These are phyloP conservation scores for Diutina rugosa DNA, from an alignment of 1,139 yeast species.

Conservation along the genomic window DNA sequence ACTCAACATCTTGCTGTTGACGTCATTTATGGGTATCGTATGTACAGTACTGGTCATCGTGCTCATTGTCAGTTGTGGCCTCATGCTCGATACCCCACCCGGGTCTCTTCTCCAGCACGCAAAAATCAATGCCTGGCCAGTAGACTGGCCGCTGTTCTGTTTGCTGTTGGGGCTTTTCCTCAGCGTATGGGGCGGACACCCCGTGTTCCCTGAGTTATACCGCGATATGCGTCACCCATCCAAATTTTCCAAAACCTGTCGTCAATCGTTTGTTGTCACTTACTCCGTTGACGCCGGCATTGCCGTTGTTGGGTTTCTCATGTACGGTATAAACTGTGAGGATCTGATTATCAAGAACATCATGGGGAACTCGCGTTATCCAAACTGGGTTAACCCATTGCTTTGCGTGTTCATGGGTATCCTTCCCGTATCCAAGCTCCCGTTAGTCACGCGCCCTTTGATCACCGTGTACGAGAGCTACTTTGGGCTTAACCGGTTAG, in stretches of 20 bases:
- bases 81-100: slow-evolving; percentile 38
- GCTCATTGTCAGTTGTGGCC: slow-evolving; percentile 50
- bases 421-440: slow-evolving; percentile 28
- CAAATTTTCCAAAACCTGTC: slow-evolving; percentile 13
- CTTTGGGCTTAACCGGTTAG: slow-evolving; percentile 12
- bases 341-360: slow-evolving; percentile 29
- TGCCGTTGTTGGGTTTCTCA: slow-evolving; percentile 35
- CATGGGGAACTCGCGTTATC: slow-evolving; percentile 21
- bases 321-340: slow-evolving; percentile 24
- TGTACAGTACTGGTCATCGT: slow-evolving; percentile 55
- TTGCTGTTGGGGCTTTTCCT: slow-evolving; percentile 63
- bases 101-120: slow-evolving; percentile 57
- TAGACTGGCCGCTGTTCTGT: slow-evolving; percentile 31
- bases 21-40: slow-evolving; percentile 63
- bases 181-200: slow-evolving; percentile 91
- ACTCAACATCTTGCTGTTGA: slow-evolving; percentile 53
- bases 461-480: slow-evolving; percentile 25
- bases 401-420: slow-evolving; percentile 26
- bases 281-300: slow-evolving; percentile 33
- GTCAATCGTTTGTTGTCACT: slow-evolving; percentile 21
- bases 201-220: slow-evolving; percentile 70
- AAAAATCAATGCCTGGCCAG: slow-evolving; percentile 38
- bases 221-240: slow-evolving; percentile 72
- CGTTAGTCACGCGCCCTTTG: slow-evolving; percentile 26
- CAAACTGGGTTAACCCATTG: slow-evolving; percentile 16